phyloP scores from a whole-genome alignment of 129 eudicot species.

The Heracleum sosnowskyi region DNA sequence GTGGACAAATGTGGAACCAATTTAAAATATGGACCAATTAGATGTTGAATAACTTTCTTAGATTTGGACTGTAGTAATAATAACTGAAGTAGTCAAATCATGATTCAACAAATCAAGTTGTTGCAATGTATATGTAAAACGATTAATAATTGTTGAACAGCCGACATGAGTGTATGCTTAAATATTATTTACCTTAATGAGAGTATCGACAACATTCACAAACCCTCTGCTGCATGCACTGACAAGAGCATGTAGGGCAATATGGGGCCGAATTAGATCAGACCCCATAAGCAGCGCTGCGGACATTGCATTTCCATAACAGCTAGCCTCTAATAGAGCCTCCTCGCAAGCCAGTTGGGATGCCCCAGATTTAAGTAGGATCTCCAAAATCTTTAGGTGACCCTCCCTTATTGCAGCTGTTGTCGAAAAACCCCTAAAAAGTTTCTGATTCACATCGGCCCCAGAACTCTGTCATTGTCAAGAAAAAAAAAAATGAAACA shows the following conservation, averaged over 20 bases:
- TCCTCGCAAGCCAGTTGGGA: slow-evolving; percentile 72
- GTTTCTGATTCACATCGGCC: slow-evolving; percentile 64
- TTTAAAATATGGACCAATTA: neutral
- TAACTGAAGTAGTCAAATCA: neutral
- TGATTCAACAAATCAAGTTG: neutral
- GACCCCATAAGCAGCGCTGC: slow-evolving; percentile 68
- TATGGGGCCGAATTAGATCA: slow-evolving; percentile 56
- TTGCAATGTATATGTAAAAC: neutral
- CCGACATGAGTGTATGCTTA: neutral
- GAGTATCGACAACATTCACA: slow-evolving; percentile 51
- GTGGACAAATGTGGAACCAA: neutral
- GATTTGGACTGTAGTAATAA: neutral
- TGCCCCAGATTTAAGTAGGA: slow-evolving; percentile 59
- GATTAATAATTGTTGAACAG: neutral
- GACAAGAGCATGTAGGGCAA: slow-evolving; percentile 65
- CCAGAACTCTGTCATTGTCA: slow-evolving; percentile 43
- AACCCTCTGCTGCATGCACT: slow-evolving; percentile 71
- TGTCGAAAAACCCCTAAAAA: slow-evolving; percentile 77
- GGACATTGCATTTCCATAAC: slow-evolving; percentile 41
- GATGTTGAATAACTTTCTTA: neutral
- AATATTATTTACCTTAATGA: slow-evolving; percentile 49
- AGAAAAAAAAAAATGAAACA: neutral
- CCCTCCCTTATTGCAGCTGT: slow-evolving; percentile 79
- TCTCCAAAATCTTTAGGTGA: slow-evolving; percentile 59
- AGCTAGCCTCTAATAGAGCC: slow-evolving; percentile 75